Evolutionary conservation across 306 rosid genomes (phyloP).

Genomic region (Quercus mongolica): DNA sequence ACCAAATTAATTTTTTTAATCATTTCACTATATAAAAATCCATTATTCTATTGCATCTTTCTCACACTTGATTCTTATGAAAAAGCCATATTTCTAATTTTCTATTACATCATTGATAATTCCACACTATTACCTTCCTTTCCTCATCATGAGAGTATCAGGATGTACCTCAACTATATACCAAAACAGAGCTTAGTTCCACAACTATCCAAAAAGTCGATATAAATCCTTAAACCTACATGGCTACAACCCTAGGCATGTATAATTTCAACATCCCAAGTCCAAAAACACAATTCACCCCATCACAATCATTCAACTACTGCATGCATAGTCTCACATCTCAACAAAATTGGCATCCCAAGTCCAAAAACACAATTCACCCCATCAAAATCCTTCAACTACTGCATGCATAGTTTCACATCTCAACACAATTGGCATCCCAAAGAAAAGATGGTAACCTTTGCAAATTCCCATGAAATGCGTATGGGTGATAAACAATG

Average conservation of each 20-base stretch:
- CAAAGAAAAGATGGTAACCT: constrained; percentile 2
- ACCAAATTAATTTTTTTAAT: background rate
- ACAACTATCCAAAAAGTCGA: background rate
- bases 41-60: background rate
- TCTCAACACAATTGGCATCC: constrained; percentile 4
- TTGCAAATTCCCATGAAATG: constrained; percentile 14
- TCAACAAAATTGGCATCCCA: constrained; percentile 18
- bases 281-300: constrained; percentile 9
- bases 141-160: background rate
- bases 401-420: background rate
- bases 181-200: background rate
- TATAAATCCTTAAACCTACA: too few relatives aligned
- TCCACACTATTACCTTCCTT: background rate
- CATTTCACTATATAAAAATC: background rate
- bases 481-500: constrained; percentile 15
- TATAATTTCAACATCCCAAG: constrained; percentile 11
- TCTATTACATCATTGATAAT: background rate
- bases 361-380: constrained; percentile 8
- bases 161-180: background rate
- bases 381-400: constrained; percentile 22
- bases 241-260: background rate
- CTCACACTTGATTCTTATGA: background rate
- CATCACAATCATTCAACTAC: constrained; percentile 23
- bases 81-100: background rate
- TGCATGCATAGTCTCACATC: background rate